phyloP scores from a whole-genome alignment of 352 stramenopile genomes.

The Pythium vanterpoolii region DNA sequence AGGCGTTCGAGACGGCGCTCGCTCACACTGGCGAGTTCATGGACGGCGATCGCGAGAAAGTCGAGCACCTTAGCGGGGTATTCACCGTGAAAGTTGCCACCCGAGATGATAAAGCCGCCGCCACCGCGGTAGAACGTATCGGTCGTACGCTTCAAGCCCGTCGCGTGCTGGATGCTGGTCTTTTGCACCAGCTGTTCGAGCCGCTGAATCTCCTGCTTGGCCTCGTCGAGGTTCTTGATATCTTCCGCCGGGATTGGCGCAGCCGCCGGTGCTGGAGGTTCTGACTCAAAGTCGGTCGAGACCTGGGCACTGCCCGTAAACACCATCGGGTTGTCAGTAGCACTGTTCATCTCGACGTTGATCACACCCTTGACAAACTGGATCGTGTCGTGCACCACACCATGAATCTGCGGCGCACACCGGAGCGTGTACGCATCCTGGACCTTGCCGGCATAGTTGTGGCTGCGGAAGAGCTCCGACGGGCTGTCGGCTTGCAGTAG shows the following conservation, averaged over 20 bases:
- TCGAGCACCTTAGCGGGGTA: conserved; percentile 89
- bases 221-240: conserved; percentile 59
- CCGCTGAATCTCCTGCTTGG: conserved; percentile 75
- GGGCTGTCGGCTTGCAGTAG: conserved; percentile 74
- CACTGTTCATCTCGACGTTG: conserved; percentile 89
- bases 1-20: conserved; percentile 86
- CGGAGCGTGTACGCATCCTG: conserved; percentile 90
- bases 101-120: conserved; percentile 84
- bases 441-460: conserved; percentile 88
- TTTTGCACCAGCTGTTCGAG: conserved; percentile 56
- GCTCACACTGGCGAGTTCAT: conserved; percentile 82
- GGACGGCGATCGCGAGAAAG: conserved; percentile 87
- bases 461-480: conserved; percentile 83
- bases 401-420: conserved; percentile 88
- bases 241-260: conserved; percentile 28
- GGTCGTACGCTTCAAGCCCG: conserved; percentile 74
- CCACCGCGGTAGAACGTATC: conserved; percentile 80
- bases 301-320: conserved; percentile 71
- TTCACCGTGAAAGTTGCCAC: conserved; percentile 90
- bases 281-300: conserved; percentile 51
- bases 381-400: conserved; percentile 86
- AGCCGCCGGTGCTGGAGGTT: conserved; percentile 22
- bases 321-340: conserved; percentile 90
- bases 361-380: conserved; percentile 82
- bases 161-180: conserved; percentile 43